Base-by-base conservation (phyloP, 1,139 yeast species). In the Blastobotrys proliferans region DNA sequence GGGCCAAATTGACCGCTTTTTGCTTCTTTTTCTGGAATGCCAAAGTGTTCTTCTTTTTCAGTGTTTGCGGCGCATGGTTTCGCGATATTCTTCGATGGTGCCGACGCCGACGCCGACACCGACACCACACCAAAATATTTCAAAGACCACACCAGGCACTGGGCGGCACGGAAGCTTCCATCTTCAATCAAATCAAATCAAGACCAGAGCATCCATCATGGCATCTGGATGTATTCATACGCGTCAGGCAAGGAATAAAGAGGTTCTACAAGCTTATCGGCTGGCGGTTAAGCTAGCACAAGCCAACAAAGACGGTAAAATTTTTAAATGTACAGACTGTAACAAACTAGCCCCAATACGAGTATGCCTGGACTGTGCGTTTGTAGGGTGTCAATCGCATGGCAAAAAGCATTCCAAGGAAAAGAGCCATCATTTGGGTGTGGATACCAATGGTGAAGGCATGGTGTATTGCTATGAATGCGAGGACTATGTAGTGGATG, bases 301-400 rank as follows among this genome's bases (percentile, higher is more conserved):
- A 18, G 46, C 49, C 18, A 17, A 6, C 11, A 34, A 34, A 11
- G 26, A 20, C 14, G 16, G 38, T 6, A 35, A 36, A 29, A 36
- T 20, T 34, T 38, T 42, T 16, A 24, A 22, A 10, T 45, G 48
- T 30, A 16, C 14, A 13, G 31, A 32, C 10, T 45, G 48, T 29
- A 32, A 39, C 21, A 31, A 38, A 17, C 22, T 47, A 13, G 28
- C 41, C 8, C 30, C 26, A 11, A 19, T 38, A 14, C 41, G 41
- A 52, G 75, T 83, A 67, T 88, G 97, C 63, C 65, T 88, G 38
- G 94, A 86, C 57, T 88, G 97, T 60, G 83, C 92, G 1, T 81
- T 77, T 56, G 79, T 83, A 43, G 95, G 95, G 1, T 88, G 97
- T 59, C 69, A 76, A 64, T 61, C 68, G 30, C 49, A 49, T 22